A percentile compares a stretch with the other conserved stretches of the same genome.
These are phyloP conservation scores for Avena atlantica DNA, from an alignment of 176 grass and related monocot genomes.

Conservation along the genomic window DNA sequence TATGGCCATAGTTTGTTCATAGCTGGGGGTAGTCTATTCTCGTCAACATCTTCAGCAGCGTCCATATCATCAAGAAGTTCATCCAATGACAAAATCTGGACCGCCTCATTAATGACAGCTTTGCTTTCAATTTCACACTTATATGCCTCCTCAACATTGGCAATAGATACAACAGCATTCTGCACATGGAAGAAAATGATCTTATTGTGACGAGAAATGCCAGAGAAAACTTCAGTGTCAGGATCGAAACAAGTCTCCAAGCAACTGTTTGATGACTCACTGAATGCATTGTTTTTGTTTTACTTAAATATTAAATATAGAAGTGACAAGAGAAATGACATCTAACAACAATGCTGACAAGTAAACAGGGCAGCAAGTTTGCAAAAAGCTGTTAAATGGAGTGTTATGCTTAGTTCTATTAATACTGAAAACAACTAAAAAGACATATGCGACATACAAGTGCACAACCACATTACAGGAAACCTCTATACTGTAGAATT, in stretches of 20 bases:
- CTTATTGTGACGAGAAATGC: conserved; percentile 14
- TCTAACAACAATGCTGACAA: conserved; percentile 28
- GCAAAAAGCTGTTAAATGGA: conserved; percentile 10
- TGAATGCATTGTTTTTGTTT: not conserved
- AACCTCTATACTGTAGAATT: conserved; percentile 16
- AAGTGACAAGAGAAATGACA: conserved; percentile 34
- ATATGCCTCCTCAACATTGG: conserved; percentile 86
- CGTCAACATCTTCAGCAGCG: conserved; percentile 66
- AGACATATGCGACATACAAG: conserved; percentile 2
- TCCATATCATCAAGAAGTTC: conserved; percentile 66
- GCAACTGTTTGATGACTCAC: not conserved
- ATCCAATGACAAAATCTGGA: conserved; percentile 74
- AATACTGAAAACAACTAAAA: conserved; percentile 4
- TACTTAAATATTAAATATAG: conserved; percentile 2
- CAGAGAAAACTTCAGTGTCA: not conserved
- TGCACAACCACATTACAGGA: conserved; percentile 14
- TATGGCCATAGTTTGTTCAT: conserved; percentile 98
- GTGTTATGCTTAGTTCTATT: not conserved
- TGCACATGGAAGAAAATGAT: conserved; percentile 44
- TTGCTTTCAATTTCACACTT: conserved; percentile 82
- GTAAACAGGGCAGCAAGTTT: conserved; percentile 38
- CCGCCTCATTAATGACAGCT: conserved; percentile 67
- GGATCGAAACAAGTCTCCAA: conserved; percentile 10
- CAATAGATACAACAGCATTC: conserved; percentile 71
- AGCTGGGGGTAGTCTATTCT: conserved; percentile 88